These are phyloP conservation scores for Pleoardoris graminearum DNA, from an alignment of 2,329 filamentous ascomycete genomes.

Conservation along the genomic window DNA sequence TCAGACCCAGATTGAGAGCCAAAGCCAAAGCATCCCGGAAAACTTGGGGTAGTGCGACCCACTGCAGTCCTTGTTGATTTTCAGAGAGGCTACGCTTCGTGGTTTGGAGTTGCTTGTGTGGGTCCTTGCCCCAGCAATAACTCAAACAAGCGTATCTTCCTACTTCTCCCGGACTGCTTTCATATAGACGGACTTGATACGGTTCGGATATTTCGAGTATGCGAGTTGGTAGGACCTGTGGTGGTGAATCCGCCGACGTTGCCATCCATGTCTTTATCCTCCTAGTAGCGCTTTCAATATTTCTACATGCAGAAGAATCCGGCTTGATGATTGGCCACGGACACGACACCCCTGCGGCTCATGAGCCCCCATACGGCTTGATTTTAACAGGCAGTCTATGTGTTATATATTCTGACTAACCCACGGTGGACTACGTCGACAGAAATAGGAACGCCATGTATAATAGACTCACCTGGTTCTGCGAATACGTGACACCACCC, in stretches of 20 bases:
- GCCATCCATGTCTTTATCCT: not conserved
- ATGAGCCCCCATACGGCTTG: too few relatives aligned
- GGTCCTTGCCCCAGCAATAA: slow-evolving; percentile 7
- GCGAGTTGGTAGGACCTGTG: not conserved
- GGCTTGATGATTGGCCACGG: not conserved
- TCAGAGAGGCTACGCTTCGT: not conserved
- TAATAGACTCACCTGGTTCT: not conserved
- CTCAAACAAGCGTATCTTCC: slow-evolving; percentile 3
- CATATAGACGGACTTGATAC: not conserved
- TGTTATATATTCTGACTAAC: too few relatives aligned
- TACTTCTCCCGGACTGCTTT: too few relatives aligned
- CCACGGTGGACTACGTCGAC: too few relatives aligned
- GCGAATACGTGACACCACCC: not conserved
- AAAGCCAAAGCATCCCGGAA: not conserved
- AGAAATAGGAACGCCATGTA: not conserved
- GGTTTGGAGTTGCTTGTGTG: not conserved
- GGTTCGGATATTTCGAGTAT: not conserved
- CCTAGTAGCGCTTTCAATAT: not conserved
- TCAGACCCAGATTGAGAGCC: not conserved
- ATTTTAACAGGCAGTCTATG: not conserved
- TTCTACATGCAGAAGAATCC: not conserved
- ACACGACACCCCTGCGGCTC: not conserved
- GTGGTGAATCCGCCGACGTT: not conserved
- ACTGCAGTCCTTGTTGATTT: not conserved
- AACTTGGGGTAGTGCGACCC: not conserved